Evolutionary conservation across 345 rosid genomes (phyloP).

Genomic region (Arabidopsis arenosa): DNA sequence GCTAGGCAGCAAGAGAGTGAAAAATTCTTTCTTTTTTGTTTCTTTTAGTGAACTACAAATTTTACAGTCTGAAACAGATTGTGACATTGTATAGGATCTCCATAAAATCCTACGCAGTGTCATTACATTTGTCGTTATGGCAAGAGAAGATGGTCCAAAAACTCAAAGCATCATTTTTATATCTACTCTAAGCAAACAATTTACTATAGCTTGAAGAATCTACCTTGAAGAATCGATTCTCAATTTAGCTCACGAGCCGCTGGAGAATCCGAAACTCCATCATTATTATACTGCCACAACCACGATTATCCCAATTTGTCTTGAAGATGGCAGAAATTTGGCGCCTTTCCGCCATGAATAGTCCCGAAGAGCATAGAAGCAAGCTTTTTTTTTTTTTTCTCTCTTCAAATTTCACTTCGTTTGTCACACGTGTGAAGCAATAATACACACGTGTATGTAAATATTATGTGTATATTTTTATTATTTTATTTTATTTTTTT

Average conservation of each 20-base stretch:
- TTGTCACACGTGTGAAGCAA: constrained; percentile 23
- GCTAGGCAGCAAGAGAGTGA: constrained; percentile 39
- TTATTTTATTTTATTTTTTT: background rate
- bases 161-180: constrained; percentile 12
- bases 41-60: constrained; percentile 15
- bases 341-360: constrained; percentile 32
- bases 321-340: constrained; percentile 11
- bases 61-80: constrained; percentile 28
- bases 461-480: background rate
- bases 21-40: constrained; percentile 13
- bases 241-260: constrained; percentile 4
- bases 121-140: constrained; percentile 8
- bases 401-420: constrained; percentile 19
- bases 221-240: constrained; percentile 18
- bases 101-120: constrained; percentile 9
- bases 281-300: background rate
- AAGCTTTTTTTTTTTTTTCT: background rate
- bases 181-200: background rate
- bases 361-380: background rate
- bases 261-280: constrained; percentile 13
- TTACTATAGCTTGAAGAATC: background rate
- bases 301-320: constrained; percentile 17
- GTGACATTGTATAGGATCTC: constrained; percentile 26
- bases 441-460: background rate
- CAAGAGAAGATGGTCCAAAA: background rate